Base-by-base conservation (phyloP, 1,139 yeast species). In the Hanseniaspora uvarum region DNA sequence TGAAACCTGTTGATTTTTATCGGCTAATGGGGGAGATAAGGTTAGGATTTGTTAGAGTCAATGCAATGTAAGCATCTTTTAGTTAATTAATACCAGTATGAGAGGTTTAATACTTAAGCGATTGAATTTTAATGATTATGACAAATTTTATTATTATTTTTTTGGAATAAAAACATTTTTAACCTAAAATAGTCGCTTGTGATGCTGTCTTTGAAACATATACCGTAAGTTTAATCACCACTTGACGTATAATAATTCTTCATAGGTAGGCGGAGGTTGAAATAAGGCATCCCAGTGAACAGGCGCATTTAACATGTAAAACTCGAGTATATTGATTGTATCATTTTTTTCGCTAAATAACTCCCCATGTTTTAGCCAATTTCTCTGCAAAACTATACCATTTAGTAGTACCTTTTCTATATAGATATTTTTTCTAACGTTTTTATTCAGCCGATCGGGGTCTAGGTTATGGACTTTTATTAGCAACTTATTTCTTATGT, bases 361-460 rank as follows among this genome's bases (percentile, higher is more conserved):
- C 37, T 65, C 66, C 14, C 64, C 68, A 55, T 71, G 74, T 21
- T 60, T 63, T 26, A 71, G 56, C 73, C 73, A 71, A 56, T 68
- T 68, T 58, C 70, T 59, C 31, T 57, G 52, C 60, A 65, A 60
- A 0, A 57, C 50, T 16, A 62, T 38, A 4, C 72, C 73, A 57
- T 71, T 70, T 28, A 71, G 56, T 30, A 60, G 60, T 31, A 70
- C 63, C 2, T 62, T 57, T 56, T 68, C 66, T 26, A 71, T 67
- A 54, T 65, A 70, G 12, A 44, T 54, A 43, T 56, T 58, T 40
- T 54, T 48, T 34, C 39, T 34, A n/a, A 31, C 26, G 18, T 39
- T 23, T 24, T 31, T 31, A 18, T 23, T 37, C 44, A 59, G 57
- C 41, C 60, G 61, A 4, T 59, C 59, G 1, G 55, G 49, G 39